Evolutionary conservation across 169 alveolate genomes (phyloP), one percentile per base, ranked within the genome.

Genomic region (Babesia bovis): DNA sequence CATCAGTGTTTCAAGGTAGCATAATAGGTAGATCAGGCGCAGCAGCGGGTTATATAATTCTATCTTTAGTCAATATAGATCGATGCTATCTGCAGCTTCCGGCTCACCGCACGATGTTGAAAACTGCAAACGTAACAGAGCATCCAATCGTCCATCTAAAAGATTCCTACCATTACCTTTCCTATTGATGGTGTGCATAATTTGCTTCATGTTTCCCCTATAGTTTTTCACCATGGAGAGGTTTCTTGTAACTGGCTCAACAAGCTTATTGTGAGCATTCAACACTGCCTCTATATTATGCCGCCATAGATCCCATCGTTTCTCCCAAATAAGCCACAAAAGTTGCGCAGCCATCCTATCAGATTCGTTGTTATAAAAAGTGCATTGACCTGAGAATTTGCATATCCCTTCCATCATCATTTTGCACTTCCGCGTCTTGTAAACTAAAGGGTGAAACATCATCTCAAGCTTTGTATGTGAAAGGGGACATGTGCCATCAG

Each of bases 381-480:
- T 83, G 78, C 92, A 85, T 19, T 83, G 68, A 55, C 83, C 74
- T 45, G 87, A 71, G 32, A 82, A 85, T 60, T 51, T 74, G 53
- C 92, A 85, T 28, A 66, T 69, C 38, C 86, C 86, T 51, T 56
- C 60, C 47, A 60, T 57, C n/a, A 87, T 66, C 92, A 85, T 81
- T 63, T 74, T 83, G 60, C 95, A 82, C 52, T 82, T 87, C 53
- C 90, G 90, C 28, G 93, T 91, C 59, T 86, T 89, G 66, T 91
- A 90, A 13, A 91, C 90, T 21, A 89, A 84, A 4, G 95, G 95
- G 55, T 91, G 95, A 61, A 91, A 91, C 33, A 91, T 91, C 42
- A 87, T 84, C 51, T 91, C 95, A 4, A 91, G 84, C 71, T 83
- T 89, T 28, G 93, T 89, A 83, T 91, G 95, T 2, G 94, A 89